Evolutionary conservation across 225 moss, liverwort and hornwort species (phyloP).

Genomic region (Anthoceros angustus): DNA sequence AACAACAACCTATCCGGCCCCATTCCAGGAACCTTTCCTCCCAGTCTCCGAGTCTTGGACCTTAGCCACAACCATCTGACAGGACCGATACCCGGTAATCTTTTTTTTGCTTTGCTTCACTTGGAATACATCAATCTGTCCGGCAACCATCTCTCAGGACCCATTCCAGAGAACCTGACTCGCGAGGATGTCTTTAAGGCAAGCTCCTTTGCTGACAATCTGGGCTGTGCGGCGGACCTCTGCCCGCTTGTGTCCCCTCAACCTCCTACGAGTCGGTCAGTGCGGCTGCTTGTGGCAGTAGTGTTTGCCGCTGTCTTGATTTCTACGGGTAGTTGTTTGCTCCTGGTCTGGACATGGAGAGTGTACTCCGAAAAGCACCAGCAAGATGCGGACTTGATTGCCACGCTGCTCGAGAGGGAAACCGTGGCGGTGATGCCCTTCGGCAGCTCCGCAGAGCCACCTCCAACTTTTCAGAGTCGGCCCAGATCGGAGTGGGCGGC

Average conservation of each 20-base stretch:
- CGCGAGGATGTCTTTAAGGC: background rate
- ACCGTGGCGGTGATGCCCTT: slow-evolving; percentile 1
- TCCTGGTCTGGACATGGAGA: slow-evolving; percentile 8
- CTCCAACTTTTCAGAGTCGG: too few relatives aligned
- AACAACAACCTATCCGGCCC: background rate
- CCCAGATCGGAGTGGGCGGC: too few relatives aligned
- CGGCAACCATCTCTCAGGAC: background rate
- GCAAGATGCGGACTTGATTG: slow-evolving; percentile 13
- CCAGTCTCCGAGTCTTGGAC: slow-evolving; percentile 5
- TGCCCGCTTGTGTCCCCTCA: slow-evolving; percentile 2
- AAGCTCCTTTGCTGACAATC: slow-evolving; percentile 7
- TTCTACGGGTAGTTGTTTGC: background rate
- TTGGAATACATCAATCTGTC: background rate
- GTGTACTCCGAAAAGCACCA: slow-evolving; percentile 8
- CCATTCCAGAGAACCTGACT: background rate
- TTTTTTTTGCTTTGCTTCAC: background rate
- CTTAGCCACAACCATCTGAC: slow-evolving; percentile 8
- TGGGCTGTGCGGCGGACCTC: slow-evolving; percentile 9
- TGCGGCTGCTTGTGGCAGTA: slow-evolving; percentile 5
- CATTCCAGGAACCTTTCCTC: background rate
- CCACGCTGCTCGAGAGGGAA: slow-evolving; percentile 10
- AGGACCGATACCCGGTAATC: background rate
- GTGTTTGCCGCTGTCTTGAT: background rate
- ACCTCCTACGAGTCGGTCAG: background rate
- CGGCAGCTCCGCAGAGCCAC: slow-evolving; percentile 6